Percentiles rank a stretch among this genome's conserved stretches.
These are phyloP conservation scores for Fraxinus americana DNA, from an alignment of 257 asterid genomes.

Conservation along the genomic window DNA sequence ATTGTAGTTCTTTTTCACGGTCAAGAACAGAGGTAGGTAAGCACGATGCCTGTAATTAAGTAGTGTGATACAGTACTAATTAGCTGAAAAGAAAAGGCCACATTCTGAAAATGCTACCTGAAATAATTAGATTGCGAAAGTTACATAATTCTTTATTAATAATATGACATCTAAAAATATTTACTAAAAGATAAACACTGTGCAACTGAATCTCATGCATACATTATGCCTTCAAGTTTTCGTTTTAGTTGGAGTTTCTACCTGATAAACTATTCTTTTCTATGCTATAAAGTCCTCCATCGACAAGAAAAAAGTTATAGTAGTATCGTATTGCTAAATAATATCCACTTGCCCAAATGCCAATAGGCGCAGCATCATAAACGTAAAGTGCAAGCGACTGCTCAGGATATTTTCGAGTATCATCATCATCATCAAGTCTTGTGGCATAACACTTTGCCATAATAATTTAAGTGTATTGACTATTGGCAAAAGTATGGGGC, in stretches of 20 bases:
- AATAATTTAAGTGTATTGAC: background rate
- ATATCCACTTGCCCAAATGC: background rate
- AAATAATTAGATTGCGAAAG: background rate
- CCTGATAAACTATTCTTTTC: background rate
- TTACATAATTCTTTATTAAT: constrained; percentile 20
- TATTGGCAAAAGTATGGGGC: background rate
- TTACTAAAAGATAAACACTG: background rate
- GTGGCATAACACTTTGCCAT: background rate
- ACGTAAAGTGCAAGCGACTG: background rate
- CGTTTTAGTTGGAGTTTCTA: background rate
- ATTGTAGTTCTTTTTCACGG: constrained; percentile 69
- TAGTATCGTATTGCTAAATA: background rate
- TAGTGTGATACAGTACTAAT: constrained; percentile 5
- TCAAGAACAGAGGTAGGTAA: constrained; percentile 73
- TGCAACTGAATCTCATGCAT: constrained; percentile 1
- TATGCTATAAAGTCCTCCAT: background rate
- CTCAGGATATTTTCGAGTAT: background rate
- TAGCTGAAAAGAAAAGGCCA: constrained; percentile 19
- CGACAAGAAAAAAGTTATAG: background rate
- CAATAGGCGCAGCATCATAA: background rate
- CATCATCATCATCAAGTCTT: background rate
- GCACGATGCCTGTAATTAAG: constrained; percentile 63
- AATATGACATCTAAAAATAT: constrained; percentile 2
- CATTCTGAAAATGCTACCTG: background rate
- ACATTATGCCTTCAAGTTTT: background rate